A percentile compares a stretch with the other conserved stretches of the same genome.
These are phyloP conservation scores for Lachnellula subtilissima DNA, from an alignment of 2,329 filamentous ascomycete species.

Conservation along the genomic window DNA sequence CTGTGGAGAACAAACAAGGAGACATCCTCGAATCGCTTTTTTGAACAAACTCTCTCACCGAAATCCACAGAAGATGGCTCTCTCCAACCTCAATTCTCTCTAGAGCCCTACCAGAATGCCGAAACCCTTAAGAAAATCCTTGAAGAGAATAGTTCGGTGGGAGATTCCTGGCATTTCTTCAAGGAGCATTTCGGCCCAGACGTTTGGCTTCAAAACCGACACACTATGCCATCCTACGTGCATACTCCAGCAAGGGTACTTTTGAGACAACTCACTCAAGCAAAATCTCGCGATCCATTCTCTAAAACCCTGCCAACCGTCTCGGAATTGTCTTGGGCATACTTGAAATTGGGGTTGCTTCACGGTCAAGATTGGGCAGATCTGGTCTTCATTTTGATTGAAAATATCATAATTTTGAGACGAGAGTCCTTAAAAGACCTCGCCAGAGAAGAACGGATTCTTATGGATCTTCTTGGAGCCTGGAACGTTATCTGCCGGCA, in stretches of 20 bases:
- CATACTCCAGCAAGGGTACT: conserved; percentile 14
- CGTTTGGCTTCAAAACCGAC: conserved; percentile 13
- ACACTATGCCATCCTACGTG: conserved; percentile 16
- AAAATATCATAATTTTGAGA: conserved; percentile 15
- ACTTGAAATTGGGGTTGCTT: conserved; percentile 23
- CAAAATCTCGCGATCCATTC: conserved; percentile 18
- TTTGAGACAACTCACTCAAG: conserved; percentile 17
- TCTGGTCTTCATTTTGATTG: conserved; percentile 22
- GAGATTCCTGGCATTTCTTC: conserved; percentile 30
- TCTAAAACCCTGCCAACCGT: conserved; percentile 22
- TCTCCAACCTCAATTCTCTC: conserved; percentile 5
- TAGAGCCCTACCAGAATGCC: conserved; percentile 26
- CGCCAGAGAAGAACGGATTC: conserved; percentile 10
- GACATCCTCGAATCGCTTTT: conserved; percentile 30
- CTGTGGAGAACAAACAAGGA: conserved; percentile 5
- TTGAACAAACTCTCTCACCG: conserved; percentile 24
- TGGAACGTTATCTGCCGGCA: conserved; percentile 30
- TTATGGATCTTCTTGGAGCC: conserved; percentile 26
- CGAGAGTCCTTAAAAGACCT: not conserved
- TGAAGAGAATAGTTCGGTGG: conserved; percentile 9
- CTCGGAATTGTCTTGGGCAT: conserved; percentile 26
- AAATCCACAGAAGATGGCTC: not conserved
- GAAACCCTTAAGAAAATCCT: conserved; percentile 27
- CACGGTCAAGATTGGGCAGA: conserved; percentile 23
- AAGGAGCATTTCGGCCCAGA: conserved; percentile 28